Percentiles rank a stretch among this genome's conserved stretches.
phyloP scores from a whole-genome alignment of 768 basidiomycete species.

The Auricularia sp. region DNA sequence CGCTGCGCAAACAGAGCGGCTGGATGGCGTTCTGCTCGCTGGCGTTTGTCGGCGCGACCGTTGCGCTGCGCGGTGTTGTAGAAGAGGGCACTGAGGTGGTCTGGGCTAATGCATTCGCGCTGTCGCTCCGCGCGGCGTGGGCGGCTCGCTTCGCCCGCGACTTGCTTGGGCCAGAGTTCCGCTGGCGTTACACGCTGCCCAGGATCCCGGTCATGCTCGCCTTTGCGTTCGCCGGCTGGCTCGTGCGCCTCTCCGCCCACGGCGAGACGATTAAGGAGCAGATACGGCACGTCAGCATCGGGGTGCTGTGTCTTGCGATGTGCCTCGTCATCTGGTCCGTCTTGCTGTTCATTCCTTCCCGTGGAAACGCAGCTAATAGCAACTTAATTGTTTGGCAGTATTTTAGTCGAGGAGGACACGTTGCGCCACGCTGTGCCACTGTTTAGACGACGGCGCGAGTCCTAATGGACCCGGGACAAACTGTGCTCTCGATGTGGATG shows the following conservation, averaged over 20 bases:
- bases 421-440: neutral
- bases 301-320: conserved; percentile 2
- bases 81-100: conserved; percentile 58
- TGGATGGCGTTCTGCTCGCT: conserved; percentile 76
- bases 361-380: no score
- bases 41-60: conserved; percentile 50
- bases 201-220: neutral
- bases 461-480: no score
- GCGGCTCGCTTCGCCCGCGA: conserved; percentile 37
- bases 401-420: neutral
- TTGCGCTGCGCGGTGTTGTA: conserved; percentile 32
- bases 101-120: conserved; percentile 65
- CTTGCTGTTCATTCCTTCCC: neutral
- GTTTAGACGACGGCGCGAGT: neutral
- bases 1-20: conserved; percentile 61
- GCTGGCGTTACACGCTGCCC: conserved; percentile 14
- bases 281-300: conserved; percentile 4
- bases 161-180: conserved; percentile 33
- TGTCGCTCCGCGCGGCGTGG: conserved; percentile 54
- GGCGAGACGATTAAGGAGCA: conserved; percentile 2
- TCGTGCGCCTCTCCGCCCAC: neutral
- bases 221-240: conserved; percentile 3
- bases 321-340: conserved; percentile 7
- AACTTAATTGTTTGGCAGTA: neutral
- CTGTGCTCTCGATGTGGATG: no score